phyloP scores from a whole-genome alignment of 306 rosid species.

The Cucumis cinereus region DNA sequence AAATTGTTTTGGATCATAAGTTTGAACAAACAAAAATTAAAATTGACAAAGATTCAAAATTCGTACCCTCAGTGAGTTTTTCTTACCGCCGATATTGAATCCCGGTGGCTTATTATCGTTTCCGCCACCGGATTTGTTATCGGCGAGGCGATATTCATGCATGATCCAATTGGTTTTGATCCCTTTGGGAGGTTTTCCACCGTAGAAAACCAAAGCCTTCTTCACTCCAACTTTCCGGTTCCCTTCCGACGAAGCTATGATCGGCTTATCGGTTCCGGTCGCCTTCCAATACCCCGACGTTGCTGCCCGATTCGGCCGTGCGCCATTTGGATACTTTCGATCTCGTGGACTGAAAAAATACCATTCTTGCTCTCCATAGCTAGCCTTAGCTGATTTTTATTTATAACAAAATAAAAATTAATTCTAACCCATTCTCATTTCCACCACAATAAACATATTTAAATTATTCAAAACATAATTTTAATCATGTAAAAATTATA shows the following conservation, averaged over 20 bases:
- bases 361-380: conserved; percentile 94
- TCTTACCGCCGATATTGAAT: conserved; percentile 60
- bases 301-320: conserved; percentile 85
- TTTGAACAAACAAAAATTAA: neutral
- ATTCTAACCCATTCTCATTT: no score
- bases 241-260: conserved; percentile 32
- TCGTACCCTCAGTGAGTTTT: conserved; percentile 79
- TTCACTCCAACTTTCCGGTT: conserved; percentile 79
- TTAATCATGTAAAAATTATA: no score
- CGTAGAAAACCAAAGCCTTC: conserved; percentile 86
- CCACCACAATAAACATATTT: no score
- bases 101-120: conserved; percentile 60
- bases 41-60: neutral
- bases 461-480: no score
- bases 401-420: neutral
- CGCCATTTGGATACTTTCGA: conserved; percentile 93
- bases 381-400: conserved; percentile 54
- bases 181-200: conserved; percentile 89
- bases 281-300: conserved; percentile 98
- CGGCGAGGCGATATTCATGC: conserved; percentile 82
- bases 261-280: conserved; percentile 93
- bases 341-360: conserved; percentile 91
- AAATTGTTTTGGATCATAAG: neutral
- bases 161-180: conserved; percentile 94
- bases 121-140: conserved; percentile 17